A percentile compares a stretch with the other conserved stretches of the same genome.
Conservation (phyloP, 2,329 filamentous ascomycete genomes). For the Escovopsis sp. region DNA sequence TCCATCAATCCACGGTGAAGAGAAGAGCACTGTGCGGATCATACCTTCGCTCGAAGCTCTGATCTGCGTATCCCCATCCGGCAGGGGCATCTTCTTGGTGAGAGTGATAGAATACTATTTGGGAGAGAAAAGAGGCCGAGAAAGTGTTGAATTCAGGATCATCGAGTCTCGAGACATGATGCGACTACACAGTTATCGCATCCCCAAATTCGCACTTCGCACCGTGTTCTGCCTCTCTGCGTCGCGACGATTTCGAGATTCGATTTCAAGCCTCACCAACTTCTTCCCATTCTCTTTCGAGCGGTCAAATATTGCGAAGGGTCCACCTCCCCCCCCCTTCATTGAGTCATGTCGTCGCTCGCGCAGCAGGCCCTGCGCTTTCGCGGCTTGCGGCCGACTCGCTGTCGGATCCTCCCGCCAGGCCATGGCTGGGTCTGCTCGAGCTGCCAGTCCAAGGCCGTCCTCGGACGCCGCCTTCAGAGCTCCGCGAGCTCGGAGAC, state of each 20-base stretch:
- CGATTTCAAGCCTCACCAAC: not conserved
- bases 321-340: not conserved
- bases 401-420: conserved; percentile 5
- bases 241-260: not conserved
- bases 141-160: not conserved
- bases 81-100: conserved; percentile 17
- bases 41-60: conserved; percentile 27
- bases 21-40: not conserved
- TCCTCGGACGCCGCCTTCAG: conserved; percentile 15
- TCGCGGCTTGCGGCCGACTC: conserved; percentile 10
- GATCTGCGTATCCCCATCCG: conserved; percentile 28
- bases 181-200: conserved; percentile 8
- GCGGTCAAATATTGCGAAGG: no score
- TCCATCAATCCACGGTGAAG: no score
- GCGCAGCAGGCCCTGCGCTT: conserved; percentile 14
- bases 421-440: conserved; percentile 15
- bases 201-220: conserved; percentile 6
- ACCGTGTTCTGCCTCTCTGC: conserved; percentile 2
- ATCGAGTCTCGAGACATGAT: not conserved
- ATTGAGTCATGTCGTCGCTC: conserved; percentile 15
- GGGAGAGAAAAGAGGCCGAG: not conserved
- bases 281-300: no score
- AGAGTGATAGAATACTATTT: not conserved
- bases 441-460: conserved; percentile 13
- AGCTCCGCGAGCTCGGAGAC: conserved; percentile 15